Conservation (phyloP, 2,329 filamentous ascomycete genomes). For the Magnaporthales sp. region DNA sequence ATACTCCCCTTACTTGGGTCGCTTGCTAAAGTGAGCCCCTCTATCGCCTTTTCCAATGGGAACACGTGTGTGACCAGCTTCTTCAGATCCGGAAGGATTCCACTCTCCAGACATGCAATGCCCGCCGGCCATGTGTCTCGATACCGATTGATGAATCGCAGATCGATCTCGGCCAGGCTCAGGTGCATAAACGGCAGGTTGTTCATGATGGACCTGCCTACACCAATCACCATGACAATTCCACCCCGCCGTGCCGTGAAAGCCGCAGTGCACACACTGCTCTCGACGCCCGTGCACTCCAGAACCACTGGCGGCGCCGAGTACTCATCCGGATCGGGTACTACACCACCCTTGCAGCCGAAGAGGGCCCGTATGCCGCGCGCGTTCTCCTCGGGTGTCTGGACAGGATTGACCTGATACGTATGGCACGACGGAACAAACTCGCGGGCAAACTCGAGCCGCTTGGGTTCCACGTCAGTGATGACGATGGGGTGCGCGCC, state of each 20-base stretch:
- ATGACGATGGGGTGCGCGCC: conserved; percentile 56
- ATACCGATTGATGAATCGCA: conserved; percentile 65
- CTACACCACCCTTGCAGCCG: conserved; percentile 19
- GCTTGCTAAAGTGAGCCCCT: conserved; percentile 45
- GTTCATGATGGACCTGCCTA: conserved; percentile 53
- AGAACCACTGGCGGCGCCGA: conserved; percentile 48
- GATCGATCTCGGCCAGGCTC: conserved; percentile 55
- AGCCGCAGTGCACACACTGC: conserved; percentile 49
- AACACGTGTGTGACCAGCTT: conserved; percentile 55
- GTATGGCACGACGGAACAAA: conserved; percentile 45
- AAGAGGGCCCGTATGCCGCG: conserved; percentile 45
- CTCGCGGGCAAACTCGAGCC: conserved; percentile 48
- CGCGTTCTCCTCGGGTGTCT: conserved; percentile 40
- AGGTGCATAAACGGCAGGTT: conserved; percentile 61
- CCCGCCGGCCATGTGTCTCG: conserved; percentile 61
- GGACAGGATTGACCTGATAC: conserved; percentile 39
- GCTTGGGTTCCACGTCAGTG: conserved; percentile 48
- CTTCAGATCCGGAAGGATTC: conserved; percentile 48
- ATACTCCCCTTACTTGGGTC: conserved; percentile 45
- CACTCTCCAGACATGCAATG: conserved; percentile 50
- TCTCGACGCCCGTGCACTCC: conserved; percentile 60
- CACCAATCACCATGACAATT: conserved; percentile 54
- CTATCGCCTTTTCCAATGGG: conserved; percentile 50
- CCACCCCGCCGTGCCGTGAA: conserved; percentile 50
- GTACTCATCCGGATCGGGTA: conserved; percentile 35